A percentile compares a stretch with the other conserved stretches of the same genome.
These are phyloP conservation scores for Actinidia chinensis DNA, from an alignment of 179 eudicot species.

Conservation along the genomic window DNA sequence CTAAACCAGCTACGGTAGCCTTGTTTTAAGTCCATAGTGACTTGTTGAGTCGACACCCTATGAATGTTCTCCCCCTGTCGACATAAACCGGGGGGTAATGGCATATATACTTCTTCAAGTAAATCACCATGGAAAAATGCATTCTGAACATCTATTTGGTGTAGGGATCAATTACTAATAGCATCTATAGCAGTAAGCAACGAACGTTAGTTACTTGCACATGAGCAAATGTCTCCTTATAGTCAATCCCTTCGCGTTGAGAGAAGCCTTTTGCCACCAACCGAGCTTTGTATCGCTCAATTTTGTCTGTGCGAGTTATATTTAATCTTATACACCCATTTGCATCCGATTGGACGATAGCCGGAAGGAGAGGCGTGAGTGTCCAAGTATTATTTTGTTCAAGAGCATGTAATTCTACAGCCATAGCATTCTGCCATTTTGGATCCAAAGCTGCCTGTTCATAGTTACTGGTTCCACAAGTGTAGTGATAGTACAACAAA, in stretches of 20 bases:
- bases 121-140: constrained; percentile 16
- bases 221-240: neutral
- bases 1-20: neutral
- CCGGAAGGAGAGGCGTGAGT: neutral
- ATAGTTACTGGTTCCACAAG: neutral
- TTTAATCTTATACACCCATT: constrained; percentile 14
- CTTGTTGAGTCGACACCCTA: neutral
- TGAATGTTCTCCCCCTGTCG: neutral
- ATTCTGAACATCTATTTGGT: neutral
- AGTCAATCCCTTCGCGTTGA: constrained; percentile 2
- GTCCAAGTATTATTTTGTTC: constrained; percentile 12
- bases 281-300: constrained; percentile 11
- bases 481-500: neutral
- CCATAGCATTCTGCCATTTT: neutral
- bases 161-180: neutral
- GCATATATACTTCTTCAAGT: constrained; percentile 8
- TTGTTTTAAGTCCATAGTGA: neutral
- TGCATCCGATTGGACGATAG: constrained; percentile 3
- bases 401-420: constrained; percentile 1
- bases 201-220: neutral
- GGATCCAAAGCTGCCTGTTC: neutral
- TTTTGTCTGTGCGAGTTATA: neutral
- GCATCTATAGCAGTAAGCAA: neutral
- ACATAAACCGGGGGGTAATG: neutral
- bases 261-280: neutral